phyloP scores from a whole-genome alignment of 768 basidiomycete genomes.

The Panaeolus cyanescens region DNA sequence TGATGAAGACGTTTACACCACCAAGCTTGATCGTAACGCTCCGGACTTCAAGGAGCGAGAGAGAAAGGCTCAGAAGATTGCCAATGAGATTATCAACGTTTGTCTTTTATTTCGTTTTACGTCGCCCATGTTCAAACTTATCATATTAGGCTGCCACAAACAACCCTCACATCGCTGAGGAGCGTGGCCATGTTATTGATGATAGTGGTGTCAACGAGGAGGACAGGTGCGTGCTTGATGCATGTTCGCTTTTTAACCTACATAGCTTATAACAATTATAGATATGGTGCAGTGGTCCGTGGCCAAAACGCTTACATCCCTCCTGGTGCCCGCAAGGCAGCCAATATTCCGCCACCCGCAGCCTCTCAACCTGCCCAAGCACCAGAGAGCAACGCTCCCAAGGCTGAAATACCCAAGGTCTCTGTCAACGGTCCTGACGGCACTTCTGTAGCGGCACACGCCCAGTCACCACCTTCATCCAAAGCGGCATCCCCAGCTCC shows the following conservation, averaged over 20 bases:
- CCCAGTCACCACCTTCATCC: slow-evolving; percentile 46
- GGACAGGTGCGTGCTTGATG: slow-evolving; percentile 72
- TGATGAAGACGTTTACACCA: slow-evolving; percentile 94
- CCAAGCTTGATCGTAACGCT: slow-evolving; percentile 82
- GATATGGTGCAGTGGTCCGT: slow-evolving; percentile 92
- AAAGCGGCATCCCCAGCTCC: slow-evolving; percentile 71
- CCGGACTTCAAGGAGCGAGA: slow-evolving; percentile 90
- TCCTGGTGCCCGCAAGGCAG: slow-evolving; percentile 74
- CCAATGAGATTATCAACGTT: slow-evolving; percentile 89
- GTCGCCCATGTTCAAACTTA: slow-evolving; percentile 4
- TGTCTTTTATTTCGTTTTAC: slow-evolving; percentile 25
- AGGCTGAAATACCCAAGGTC: slow-evolving; percentile 67
- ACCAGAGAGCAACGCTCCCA: slow-evolving; percentile 25
- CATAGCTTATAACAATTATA: slow-evolving; percentile 28
- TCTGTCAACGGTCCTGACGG: slow-evolving; percentile 82
- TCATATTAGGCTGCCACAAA: slow-evolving; percentile 51
- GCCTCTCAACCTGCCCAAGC: slow-evolving; percentile 4
- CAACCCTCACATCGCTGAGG: slow-evolving; percentile 90
- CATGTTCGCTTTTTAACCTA: slow-evolving; percentile 19
- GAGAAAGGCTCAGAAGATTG: slow-evolving; percentile 82
- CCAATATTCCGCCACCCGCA: slow-evolving; percentile 26
- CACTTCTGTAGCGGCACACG: slow-evolving; percentile 41
- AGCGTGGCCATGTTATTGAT: slow-evolving; percentile 67
- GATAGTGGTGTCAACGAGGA: slow-evolving; percentile 88
- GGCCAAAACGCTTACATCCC: slow-evolving; percentile 91